Evolutionary conservation across 768 basidiomycete species (phyloP).

Genomic region (Psilocybe tampanensis): DNA sequence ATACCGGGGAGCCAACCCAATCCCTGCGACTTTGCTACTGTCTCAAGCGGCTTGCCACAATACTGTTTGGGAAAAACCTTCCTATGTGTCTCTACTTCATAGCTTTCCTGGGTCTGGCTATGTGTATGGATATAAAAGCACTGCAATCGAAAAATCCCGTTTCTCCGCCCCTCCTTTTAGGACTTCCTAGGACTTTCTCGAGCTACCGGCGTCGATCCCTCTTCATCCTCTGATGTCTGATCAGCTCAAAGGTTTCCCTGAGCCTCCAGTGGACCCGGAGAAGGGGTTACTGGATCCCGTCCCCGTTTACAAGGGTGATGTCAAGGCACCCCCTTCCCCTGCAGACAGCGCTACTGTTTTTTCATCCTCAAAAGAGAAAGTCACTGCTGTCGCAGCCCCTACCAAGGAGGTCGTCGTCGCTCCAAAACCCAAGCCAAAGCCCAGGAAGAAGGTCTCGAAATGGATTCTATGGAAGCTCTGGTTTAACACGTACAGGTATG

Average conservation of each 20-base stretch:
- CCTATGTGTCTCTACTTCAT: conserved; percentile 21
- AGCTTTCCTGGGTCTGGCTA: conserved; percentile 14
- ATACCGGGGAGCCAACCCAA: conserved; percentile 23
- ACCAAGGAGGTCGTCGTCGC: conserved; percentile 34
- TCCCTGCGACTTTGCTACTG: conserved; percentile 27
- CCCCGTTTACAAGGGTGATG: conserved; percentile 37
- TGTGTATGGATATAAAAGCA: conserved; percentile 30
- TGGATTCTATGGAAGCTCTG: conserved; percentile 64
- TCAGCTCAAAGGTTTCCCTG: conserved; percentile 37
- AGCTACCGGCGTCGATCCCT: conserved; percentile 19
- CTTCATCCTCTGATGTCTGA: conserved; percentile 42
- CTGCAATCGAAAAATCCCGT: conserved; percentile 15
- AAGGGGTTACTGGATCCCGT: conserved; percentile 55
- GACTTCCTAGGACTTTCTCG: conserved; percentile 17
- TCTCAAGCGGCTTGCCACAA: conserved; percentile 20
- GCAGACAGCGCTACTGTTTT: conserved; percentile 18
- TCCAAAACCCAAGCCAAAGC: conserved; percentile 41
- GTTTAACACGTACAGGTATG: conserved; percentile 74
- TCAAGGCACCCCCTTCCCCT: conserved; percentile 33
- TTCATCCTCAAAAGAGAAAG: conserved; percentile 43
- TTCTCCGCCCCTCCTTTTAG: conserved; percentile 25
- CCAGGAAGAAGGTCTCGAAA: conserved; percentile 59
- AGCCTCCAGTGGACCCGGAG: conserved; percentile 56
- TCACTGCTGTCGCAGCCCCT: conserved; percentile 35
- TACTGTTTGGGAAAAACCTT: conserved; percentile 27